Evolutionary conservation across 352 stramenopile genomes (phyloP).

Genomic region (Pythium coloratum): DNA sequence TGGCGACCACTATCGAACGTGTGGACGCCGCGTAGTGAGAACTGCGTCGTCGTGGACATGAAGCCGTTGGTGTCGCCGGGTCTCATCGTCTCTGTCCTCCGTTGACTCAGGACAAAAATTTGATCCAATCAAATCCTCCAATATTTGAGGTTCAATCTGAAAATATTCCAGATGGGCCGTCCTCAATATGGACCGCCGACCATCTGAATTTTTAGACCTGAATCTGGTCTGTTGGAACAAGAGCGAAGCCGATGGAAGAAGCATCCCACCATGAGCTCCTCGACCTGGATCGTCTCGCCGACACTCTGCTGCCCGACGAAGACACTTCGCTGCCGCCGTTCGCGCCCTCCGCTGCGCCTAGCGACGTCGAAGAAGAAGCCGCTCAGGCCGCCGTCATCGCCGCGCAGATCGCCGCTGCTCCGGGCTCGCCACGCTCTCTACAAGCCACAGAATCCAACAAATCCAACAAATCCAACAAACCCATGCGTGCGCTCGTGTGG

Average conservation of each 20-base stretch:
- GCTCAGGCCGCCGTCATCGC: slow-evolving; percentile 40
- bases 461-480: neutral
- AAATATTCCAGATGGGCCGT: no score
- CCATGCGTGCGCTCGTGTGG: slow-evolving; percentile 81
- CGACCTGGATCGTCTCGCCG: slow-evolving; percentile 41
- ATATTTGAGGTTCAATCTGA: neutral
- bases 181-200: no score
- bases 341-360: slow-evolving; percentile 17
- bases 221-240: slow-evolving; percentile 10
- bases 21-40: no score
- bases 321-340: slow-evolving; percentile 29
- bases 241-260: slow-evolving; percentile 32
- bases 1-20: no score
- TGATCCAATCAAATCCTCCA: neutral
- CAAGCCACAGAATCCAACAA: neutral
- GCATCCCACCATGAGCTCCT: slow-evolving; percentile 27
- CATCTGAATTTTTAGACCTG: no score
- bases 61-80: no score
- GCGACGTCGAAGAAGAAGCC: slow-evolving; percentile 29
- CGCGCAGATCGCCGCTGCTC: slow-evolving; percentile 27
- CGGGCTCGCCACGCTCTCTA: neutral
- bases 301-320: slow-evolving; percentile 40
- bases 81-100: neutral
- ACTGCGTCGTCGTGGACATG: no score
- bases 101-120: no score